phyloP scores from a whole-genome alignment of 1,139 yeast genomes.

The Williopsis jadinii region DNA sequence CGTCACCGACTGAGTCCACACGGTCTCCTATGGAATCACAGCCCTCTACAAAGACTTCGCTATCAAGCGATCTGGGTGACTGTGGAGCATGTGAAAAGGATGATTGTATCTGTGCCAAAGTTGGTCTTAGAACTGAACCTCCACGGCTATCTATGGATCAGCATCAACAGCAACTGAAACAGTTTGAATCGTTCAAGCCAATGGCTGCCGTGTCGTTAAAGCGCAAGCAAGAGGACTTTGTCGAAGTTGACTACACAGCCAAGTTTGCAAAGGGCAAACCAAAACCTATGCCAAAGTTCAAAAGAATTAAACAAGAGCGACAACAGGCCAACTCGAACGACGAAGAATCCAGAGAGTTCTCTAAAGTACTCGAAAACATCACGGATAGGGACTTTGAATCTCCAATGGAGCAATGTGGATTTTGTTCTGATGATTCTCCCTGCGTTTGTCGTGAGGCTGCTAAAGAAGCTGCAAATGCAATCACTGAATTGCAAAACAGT shows the following conservation, averaged over 20 bases:
- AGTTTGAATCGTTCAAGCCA: constrained; percentile 41
- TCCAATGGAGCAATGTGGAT: constrained; percentile 80
- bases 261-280: constrained; percentile 28
- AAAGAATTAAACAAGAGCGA: constrained; percentile 5
- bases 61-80: constrained; percentile 13
- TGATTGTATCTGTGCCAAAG: constrained; percentile 60
- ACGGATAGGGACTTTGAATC: constrained; percentile 29
- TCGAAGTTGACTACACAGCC: constrained; percentile 50
- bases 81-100: constrained; percentile 69
- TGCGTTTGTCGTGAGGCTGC: constrained; percentile 89
- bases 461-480: constrained; percentile 34
- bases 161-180: constrained; percentile 10
- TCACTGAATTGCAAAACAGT: constrained; percentile 20
- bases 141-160: not conserved
- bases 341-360: constrained; percentile 18
- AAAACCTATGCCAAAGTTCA: constrained; percentile 21
- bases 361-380: constrained; percentile 23
- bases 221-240: constrained; percentile 25
- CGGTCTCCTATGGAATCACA: not conserved
- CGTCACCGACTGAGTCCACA: constrained; percentile 3
- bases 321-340: constrained; percentile 4
- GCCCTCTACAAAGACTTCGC: constrained; percentile 15
- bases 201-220: constrained; percentile 55
- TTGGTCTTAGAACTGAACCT: constrained; percentile 41
- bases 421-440: constrained; percentile 87